A percentile compares a stretch with the other conserved stretches of the same genome.
phyloP scores from a whole-genome alignment of 2,329 filamentous ascomycete species.

The Helotiales sp. region DNA sequence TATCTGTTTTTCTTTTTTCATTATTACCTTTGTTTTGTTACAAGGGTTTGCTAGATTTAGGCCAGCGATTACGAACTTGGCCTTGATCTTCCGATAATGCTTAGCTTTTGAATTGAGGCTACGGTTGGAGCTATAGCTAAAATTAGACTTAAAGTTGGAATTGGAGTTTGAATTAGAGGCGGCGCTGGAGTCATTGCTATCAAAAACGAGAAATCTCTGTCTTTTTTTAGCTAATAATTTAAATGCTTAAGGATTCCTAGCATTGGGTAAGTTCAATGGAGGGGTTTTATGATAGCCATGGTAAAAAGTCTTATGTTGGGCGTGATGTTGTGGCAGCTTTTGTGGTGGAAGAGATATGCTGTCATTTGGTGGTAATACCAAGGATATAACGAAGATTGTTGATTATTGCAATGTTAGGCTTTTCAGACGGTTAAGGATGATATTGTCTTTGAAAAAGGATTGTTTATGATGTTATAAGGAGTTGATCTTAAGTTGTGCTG shows the following conservation, averaged over 20 bases:
- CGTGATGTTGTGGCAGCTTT: background rate
- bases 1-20: constrained; percentile 27
- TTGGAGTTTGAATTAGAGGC: background rate
- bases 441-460: background rate
- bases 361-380: too few species aligned
- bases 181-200: background rate
- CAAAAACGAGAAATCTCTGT: background rate
- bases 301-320: background rate
- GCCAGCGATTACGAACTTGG: constrained; percentile 28
- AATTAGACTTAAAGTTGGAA: constrained; percentile 3
- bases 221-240: background rate
- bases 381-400: background rate
- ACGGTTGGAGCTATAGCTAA: constrained; percentile 15
- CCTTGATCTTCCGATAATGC: constrained; percentile 29
- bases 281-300: background rate
- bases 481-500: background rate
- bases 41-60: constrained; percentile 31
- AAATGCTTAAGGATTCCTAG: background rate
- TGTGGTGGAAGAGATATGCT: background rate
- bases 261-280: background rate
- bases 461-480: background rate
- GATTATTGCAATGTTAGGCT: background rate
- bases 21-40: constrained; percentile 32
- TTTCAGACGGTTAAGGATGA: background rate
- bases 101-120: constrained; percentile 13